Percentiles rank a stretch among this genome's conserved stretches.
Evolutionary conservation across 2,329 filamentous ascomycete species (phyloP).

Genomic region (Arthrobotrys musiformis): DNA sequence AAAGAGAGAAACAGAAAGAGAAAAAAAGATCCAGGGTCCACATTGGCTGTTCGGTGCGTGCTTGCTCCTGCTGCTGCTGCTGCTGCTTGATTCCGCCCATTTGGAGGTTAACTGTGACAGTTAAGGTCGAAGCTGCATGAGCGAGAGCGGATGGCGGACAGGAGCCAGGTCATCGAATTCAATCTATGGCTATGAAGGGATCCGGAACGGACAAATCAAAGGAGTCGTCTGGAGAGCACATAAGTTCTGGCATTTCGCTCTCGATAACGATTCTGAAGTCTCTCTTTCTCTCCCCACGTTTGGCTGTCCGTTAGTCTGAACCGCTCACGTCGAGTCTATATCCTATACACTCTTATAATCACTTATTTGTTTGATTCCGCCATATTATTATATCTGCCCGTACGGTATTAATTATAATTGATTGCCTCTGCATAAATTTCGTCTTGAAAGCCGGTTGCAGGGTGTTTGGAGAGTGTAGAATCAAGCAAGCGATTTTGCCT

Average conservation of each 20-base stretch:
- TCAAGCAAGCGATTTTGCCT: conserved; percentile 20
- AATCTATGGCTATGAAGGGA: not conserved
- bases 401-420: not conserved
- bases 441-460: not conserved
- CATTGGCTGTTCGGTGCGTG: conserved; percentile 4
- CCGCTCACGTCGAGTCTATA: conserved; percentile 11
- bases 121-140: conserved; percentile 37
- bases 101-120: conserved; percentile 6
- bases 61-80: too few relatives aligned
- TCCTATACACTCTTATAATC: not conserved
- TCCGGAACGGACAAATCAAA: conserved; percentile 32
- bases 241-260: conserved; percentile 28
- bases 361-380: not conserved
- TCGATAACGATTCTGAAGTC: conserved; percentile 4
- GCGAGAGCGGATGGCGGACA: conserved; percentile 41
- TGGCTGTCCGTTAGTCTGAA: conserved; percentile 15
- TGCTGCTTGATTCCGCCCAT: conserved; percentile 21
- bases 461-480: not conserved
- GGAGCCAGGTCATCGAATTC: conserved; percentile 49
- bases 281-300: conserved; percentile 7
- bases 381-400: not conserved
- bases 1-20: not conserved
- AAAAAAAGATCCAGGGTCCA: conserved; percentile 41
- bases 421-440: too few relatives aligned
- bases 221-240: conserved; percentile 7